Base-by-base conservation (phyloP, 441 rosid genomes). In the Adansonia rubrostipa region DNA sequence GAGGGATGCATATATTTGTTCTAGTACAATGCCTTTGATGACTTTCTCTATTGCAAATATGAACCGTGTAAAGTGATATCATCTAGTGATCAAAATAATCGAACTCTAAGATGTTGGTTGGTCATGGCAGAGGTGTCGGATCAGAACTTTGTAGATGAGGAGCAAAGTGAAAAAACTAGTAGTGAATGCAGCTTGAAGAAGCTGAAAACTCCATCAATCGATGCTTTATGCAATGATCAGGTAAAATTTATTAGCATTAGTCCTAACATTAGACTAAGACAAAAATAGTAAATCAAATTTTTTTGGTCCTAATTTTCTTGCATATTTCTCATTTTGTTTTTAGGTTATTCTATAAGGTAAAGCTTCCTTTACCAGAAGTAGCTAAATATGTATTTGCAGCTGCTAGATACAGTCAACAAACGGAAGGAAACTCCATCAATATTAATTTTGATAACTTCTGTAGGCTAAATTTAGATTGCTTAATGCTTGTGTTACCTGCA, bases 91-190 rank as follows among this genome's bases (percentile, higher is more conserved):
- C 24, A 17, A 11, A 14, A 24, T 50, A 14, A 22, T 24, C 4
- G 1, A 24, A 50, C 36, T 50, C 58, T 70, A 50, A 51, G 5
- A 14, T 7, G 48, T 42, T 42, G 54, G 15, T 75, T 64, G 74
- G 57, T 54, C 71, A 4, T 74, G 77, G 77, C 83, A 85, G 90
- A 87, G 78, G 82, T 79, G 58, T 80, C 88, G 0, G 90, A 82
- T 83, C 90, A 87, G 83, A 87, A 87, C 76, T 87, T 87, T 71
- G 62, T 48, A 68, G 84, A 82, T 70, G 90, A 85, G 54, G 84
- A 77, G 47, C 76, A 82, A 82, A 82, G 73, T 5, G 77, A 77
- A 70, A 73, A 64, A n/a, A 33, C 14, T 40, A 73, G 79, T 73
- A 40, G 73, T n/a, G 57, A 10, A 2, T 77, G 87, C 78, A 73